Base-by-base conservation (phyloP, 2,329 filamentous ascomycete species). In the Claviceps fusiformis region DNA sequence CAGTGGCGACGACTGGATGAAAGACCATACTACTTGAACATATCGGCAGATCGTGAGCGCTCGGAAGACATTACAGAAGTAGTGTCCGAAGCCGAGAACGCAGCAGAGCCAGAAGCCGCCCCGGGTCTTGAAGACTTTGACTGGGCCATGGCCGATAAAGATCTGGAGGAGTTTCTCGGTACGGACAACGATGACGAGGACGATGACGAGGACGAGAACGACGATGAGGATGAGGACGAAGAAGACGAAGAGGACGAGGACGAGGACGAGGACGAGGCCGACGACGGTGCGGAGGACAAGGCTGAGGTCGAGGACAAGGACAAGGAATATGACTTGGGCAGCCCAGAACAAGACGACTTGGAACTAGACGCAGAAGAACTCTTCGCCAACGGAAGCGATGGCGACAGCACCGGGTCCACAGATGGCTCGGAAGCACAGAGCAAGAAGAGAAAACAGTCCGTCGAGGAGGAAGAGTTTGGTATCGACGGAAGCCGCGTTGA, bases 1-100 rank as follows among this genome's bases (percentile, higher is more conserved):
- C 85, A 86, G 67, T 98, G 93, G 93, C 76, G 80, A 59, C 84
- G 81, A 55, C 74, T 95, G 11, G 83, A 93, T 55, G 91, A 96
- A 67, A 76, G 76, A 2, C 84, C 86, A 0, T 95, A 92, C 64
- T 73, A 87, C n/a, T 68, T 95, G 50, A 77, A 85, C n/a, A 77
- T 90, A 2, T 82, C 86, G 0, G 80, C 83, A 19, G 86, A 89
- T 61, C 75, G 80, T 15, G 69, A 66, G 60, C 64, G 56, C 44
- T 66, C 64, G 5, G 67, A 67, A 33, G 68, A 69, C 49, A 62
- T 62, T 5, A 63, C 63, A 1, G 69, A 70, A 61, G 64, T 60
- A 9, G 60, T 61, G 50, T 70, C 61, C 24, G 65, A 68, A 45
- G 59, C 59, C 19, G 65, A 70, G 50, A 69, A 68, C 17, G 63